phyloP scores from a whole-genome alignment of 352 stramenopile genomes.

The Phytophthora pistaciae region DNA sequence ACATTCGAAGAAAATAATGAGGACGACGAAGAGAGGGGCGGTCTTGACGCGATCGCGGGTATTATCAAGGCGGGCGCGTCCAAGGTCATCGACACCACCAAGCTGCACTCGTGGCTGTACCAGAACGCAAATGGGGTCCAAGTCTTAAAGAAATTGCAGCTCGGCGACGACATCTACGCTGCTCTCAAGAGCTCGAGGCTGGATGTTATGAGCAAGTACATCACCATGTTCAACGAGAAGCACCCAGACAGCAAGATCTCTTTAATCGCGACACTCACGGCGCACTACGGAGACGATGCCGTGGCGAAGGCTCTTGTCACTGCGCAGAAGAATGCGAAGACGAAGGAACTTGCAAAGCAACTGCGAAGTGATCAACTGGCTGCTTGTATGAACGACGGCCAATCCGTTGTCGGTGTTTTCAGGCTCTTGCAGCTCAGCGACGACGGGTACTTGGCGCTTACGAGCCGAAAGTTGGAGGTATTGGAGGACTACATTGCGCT shows the following conservation, averaged over 20 bases:
- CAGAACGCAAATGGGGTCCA: not conserved
- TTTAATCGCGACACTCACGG: not conserved
- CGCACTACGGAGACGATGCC: not conserved
- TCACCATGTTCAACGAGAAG: not conserved
- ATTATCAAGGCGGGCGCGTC: not conserved
- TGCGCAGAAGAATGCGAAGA: not conserved
- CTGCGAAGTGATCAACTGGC: not conserved
- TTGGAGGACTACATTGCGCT: not conserved
- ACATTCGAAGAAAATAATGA: not conserved
- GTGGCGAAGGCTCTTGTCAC: not conserved
- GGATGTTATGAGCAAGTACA: not conserved
- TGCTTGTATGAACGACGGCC: not conserved
- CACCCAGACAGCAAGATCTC: not conserved
- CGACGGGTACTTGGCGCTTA: not conserved
- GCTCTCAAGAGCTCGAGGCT: not conserved
- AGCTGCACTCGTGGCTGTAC: not conserved
- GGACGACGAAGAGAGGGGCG: not conserved
- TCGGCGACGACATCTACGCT: not conserved
- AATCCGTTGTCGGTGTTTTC: slow-evolving; percentile 5
- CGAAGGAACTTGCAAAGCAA: not conserved
- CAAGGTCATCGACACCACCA: not conserved
- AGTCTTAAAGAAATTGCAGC: not conserved
- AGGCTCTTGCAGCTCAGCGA: not conserved
- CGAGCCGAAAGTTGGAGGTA: not conserved
- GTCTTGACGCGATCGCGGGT: not conserved